phyloP scores from a whole-genome alignment of 495 filamentous ascomycete species.

The Penicillium robsamsonii region DNA sequence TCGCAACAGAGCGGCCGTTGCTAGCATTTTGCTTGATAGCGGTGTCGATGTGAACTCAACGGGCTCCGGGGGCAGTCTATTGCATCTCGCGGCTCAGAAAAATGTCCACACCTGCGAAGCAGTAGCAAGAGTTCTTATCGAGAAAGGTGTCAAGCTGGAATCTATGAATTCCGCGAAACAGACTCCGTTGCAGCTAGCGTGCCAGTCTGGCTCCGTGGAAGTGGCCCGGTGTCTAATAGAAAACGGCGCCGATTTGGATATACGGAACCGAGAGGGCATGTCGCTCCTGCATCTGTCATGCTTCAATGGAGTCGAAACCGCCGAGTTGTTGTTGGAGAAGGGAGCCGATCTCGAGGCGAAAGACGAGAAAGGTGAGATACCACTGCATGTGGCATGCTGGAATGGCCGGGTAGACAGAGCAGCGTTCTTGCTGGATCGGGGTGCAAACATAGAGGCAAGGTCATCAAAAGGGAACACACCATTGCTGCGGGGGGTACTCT shows the following conservation, averaged over 20 bases:
- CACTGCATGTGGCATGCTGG: constrained; percentile 1
- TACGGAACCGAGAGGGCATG: background rate
- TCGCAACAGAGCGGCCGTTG: background rate
- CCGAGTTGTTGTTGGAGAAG: constrained; percentile 1
- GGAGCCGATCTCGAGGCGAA: constrained; percentile 2
- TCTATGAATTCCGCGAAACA: background rate
- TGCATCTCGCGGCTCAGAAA: background rate
- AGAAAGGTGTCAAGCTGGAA: constrained; percentile 3
- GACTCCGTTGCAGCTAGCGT: background rate
- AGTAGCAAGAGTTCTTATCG: background rate
- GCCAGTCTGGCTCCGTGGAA: background rate
- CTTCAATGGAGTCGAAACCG: background rate
- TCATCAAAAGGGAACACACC: background rate
- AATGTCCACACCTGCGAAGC: background rate
- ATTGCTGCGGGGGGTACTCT: background rate
- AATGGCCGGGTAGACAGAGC: background rate
- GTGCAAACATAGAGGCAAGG: constrained; percentile 3
- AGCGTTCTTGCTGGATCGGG: background rate
- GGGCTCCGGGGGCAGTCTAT: background rate
- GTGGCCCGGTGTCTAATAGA: constrained; percentile 6
- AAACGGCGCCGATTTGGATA: background rate
- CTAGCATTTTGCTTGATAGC: background rate
- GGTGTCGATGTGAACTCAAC: background rate
- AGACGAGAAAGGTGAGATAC: background rate
- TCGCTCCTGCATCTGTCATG: background rate